Conservation (phyloP, 192 early-diverging fungal species). For the Umbelopsis sp. region DNA sequence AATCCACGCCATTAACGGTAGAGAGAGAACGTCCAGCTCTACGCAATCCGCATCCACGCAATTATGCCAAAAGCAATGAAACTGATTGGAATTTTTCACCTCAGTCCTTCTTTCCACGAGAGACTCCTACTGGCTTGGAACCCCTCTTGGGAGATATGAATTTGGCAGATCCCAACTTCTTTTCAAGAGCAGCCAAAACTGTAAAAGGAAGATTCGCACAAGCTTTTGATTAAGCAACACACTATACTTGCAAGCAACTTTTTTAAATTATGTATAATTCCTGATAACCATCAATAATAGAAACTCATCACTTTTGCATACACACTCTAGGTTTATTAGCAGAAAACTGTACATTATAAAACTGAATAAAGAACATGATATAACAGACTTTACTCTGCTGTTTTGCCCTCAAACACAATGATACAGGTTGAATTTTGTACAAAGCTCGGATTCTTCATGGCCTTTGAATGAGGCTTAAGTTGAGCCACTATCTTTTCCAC, state of each 20-base stretch:
- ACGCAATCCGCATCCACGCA: background rate
- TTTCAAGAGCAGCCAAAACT: constrained; percentile 1
- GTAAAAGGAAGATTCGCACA: background rate
- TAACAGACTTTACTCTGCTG: background rate
- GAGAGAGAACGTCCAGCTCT: background rate
- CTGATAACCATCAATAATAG: background rate
- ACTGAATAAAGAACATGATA: background rate
- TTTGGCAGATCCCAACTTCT: constrained; percentile 7
- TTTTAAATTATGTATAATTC: too few relatives aligned
- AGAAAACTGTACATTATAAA: constrained; percentile 4
- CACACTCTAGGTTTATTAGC: background rate
- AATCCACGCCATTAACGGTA: background rate
- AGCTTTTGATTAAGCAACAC: background rate
- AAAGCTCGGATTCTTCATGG: constrained; percentile 9
- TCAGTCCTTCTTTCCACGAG: constrained; percentile 4
- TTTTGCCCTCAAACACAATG: constrained; percentile 18
- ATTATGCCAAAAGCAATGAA: background rate
- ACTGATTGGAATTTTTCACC: background rate
- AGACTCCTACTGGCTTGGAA: background rate
- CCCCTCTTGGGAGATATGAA: constrained; percentile 12
- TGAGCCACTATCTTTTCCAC: constrained; percentile 36
- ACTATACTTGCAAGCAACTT: background rate
- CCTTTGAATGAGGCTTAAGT: constrained; percentile 13
- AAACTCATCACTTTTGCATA: background rate
- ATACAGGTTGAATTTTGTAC: constrained; percentile 11